Evolutionary conservation across 2,329 filamentous ascomycete species (phyloP).

Genomic region (Colletotrichum tabaci): DNA sequence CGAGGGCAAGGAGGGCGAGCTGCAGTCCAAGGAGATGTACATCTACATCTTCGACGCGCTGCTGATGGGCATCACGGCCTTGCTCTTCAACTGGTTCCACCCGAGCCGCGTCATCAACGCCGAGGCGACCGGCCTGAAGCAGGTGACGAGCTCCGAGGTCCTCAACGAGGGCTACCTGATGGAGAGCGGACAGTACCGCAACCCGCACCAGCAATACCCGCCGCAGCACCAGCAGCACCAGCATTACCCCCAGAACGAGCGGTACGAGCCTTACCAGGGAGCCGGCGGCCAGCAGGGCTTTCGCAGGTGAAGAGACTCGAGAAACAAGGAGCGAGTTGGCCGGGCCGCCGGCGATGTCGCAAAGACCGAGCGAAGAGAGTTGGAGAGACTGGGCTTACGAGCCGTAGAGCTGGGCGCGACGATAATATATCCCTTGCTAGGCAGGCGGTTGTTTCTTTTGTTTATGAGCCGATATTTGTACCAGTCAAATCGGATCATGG

Average conservation of each 20-base stretch:
- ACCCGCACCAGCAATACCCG: slow-evolving; percentile 4
- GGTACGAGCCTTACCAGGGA: slow-evolving; percentile 20
- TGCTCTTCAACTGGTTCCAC: slow-evolving; percentile 43
- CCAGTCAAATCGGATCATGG: background rate
- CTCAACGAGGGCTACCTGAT: slow-evolving; percentile 30
- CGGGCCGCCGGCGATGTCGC: background rate
- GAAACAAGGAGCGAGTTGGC: slow-evolving; percentile 2
- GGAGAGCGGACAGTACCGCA: slow-evolving; percentile 33
- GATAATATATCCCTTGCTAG: no score
- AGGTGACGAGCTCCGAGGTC: slow-evolving; percentile 26
- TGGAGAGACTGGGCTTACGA: slow-evolving; percentile 33
- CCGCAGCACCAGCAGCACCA: slow-evolving; percentile 14
- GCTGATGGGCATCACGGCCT: slow-evolving; percentile 50
- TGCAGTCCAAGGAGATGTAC: slow-evolving; percentile 54
- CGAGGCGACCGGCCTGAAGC: slow-evolving; percentile 12
- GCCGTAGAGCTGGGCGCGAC: background rate
- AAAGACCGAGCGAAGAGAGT: slow-evolving; percentile 9
- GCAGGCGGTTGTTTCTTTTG: background rate
- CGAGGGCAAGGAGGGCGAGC: slow-evolving; percentile 51
- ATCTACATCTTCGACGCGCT: slow-evolving; percentile 57
- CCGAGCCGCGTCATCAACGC: slow-evolving; percentile 40
- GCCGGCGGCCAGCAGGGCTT: slow-evolving; percentile 7
- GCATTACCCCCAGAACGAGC: slow-evolving; percentile 2
- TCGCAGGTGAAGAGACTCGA: slow-evolving; percentile 7
- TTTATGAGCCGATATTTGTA: background rate